Evolutionary conservation across 139 green algal species (phyloP).

Genomic region (Auxenochlorella protothecoides): DNA sequence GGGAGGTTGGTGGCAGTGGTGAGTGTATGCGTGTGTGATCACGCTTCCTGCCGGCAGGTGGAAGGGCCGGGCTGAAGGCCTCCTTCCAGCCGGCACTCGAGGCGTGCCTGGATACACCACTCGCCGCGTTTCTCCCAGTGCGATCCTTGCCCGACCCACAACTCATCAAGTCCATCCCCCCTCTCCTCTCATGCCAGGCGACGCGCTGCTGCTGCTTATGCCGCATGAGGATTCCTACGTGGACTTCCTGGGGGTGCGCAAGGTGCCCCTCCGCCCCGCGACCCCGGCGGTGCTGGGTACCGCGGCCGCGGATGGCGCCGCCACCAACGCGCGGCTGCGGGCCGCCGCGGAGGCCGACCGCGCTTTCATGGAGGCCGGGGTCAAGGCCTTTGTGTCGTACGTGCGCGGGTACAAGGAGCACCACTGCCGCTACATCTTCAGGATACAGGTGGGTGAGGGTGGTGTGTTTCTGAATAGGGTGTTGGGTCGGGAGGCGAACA

Average conservation of each 20-base stretch:
- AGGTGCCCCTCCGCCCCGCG: constrained; percentile 32
- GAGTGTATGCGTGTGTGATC: background rate
- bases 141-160: too few species aligned
- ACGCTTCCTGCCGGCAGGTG: background rate
- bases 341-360: background rate
- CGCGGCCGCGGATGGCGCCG: background rate
- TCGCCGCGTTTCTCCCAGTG: too few species aligned
- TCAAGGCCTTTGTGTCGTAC: constrained; percentile 85
- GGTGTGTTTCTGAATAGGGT: too few species aligned
- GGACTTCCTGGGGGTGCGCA: constrained; percentile 74
- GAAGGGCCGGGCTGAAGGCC: too few species aligned
- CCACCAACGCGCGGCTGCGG: background rate
- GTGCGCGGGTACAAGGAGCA: constrained; percentile 97
- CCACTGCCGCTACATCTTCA: constrained; percentile 90
- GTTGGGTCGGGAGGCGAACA: too few species aligned
- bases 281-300: too few species aligned
- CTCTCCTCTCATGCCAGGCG: too few species aligned
- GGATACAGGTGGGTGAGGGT: constrained; percentile 35
- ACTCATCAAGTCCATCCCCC: too few species aligned
- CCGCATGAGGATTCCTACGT: constrained; percentile 75
- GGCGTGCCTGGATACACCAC: too few species aligned
- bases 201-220: constrained; percentile 62
- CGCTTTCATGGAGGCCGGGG: constrained; percentile 80
- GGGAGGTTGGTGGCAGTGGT: background rate
- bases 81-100: too few species aligned